A percentile compares a stretch with the other conserved stretches of the same genome.
phyloP scores from a whole-genome alignment of 805 yeast species.

The Wickerhamiella kurtzmanii region DNA sequence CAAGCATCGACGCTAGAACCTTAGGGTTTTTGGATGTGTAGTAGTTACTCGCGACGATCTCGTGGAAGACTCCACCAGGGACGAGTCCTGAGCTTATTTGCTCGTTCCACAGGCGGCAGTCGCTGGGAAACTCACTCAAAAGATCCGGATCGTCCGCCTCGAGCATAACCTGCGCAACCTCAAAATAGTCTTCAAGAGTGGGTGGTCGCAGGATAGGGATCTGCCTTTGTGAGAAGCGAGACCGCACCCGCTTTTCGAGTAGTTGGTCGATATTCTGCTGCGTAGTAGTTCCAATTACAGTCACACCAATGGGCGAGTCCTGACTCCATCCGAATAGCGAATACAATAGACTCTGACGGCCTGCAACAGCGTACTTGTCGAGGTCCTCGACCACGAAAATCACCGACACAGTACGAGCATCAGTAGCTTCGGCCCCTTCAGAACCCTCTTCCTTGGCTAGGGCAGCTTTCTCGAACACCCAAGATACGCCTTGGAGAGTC shows the following conservation, averaged over 20 bases:
- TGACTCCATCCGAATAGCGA: constrained; percentile 82
- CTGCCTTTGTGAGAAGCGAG: constrained; percentile 74
- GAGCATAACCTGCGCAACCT: constrained; percentile 33
- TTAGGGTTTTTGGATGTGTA: constrained; percentile 47
- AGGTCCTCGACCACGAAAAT: constrained; percentile 75
- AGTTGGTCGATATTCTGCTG: constrained; percentile 64
- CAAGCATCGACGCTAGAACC: constrained; percentile 22
- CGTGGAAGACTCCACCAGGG: constrained; percentile 13
- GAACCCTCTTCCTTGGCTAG: constrained; percentile 4
- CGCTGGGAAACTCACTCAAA: constrained; percentile 7
- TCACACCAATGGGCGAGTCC: constrained; percentile 51
- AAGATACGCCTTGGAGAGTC: constrained; percentile 20
- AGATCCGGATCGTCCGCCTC: constrained; percentile 20
- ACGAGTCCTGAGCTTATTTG: constrained; percentile 9
- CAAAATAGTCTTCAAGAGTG: constrained; percentile 37
- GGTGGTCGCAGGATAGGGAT: constrained; percentile 43
- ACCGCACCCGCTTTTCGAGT: constrained; percentile 80
- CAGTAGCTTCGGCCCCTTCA: constrained; percentile 10
- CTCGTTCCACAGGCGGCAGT: constrained; percentile 15
- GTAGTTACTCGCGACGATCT: constrained; percentile 26
- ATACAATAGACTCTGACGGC: constrained; percentile 72
- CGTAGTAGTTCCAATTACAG: constrained; percentile 69
- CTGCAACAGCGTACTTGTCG: constrained; percentile 58
- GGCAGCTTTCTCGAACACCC: constrained; percentile 19
- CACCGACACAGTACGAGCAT: constrained; percentile 34